Percentiles rank a stretch among this genome's conserved stretches.
Evolutionary conservation across 2,329 filamentous ascomycete species (phyloP).

Genomic region (Claviceps pazoutovae): DNA sequence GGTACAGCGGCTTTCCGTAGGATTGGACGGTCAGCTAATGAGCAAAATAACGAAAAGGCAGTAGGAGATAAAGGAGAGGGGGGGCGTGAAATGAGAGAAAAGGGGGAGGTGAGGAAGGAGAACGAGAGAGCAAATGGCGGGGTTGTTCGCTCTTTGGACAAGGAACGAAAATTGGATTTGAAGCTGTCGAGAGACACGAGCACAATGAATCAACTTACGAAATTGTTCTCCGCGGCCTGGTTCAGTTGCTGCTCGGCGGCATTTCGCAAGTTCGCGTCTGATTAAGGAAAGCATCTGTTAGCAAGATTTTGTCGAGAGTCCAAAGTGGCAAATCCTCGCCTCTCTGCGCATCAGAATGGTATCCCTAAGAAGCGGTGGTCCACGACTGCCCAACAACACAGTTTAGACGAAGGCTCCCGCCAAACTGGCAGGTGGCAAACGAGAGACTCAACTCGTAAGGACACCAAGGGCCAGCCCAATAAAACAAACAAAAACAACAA

Average conservation of each 20-base stretch:
- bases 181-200: slow-evolving; percentile 1
- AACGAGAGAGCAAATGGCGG: background rate
- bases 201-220: slow-evolving; percentile 45
- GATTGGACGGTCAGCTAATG: background rate
- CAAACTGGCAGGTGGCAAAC: background rate
- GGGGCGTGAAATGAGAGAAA: background rate
- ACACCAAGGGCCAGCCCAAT: background rate
- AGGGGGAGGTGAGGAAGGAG: background rate
- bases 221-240: slow-evolving; percentile 87
- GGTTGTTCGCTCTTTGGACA: background rate
- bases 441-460: background rate
- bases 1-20: slow-evolving; percentile 63
- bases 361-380: background rate
- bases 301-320: background rate
- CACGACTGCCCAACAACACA: background rate
- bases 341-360: background rate
- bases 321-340: background rate
- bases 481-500: background rate
- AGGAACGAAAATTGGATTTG: background rate
- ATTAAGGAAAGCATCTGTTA: slow-evolving; percentile 11
- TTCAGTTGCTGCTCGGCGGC: slow-evolving; percentile 87
- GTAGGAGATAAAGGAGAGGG: background rate
- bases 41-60: background rate
- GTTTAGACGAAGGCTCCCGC: background rate
- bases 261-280: slow-evolving; percentile 87